These are phyloP conservation scores for Hypoxylon sp. DNA, from an alignment of 2,329 filamentous ascomycete species.

Conservation along the genomic window DNA sequence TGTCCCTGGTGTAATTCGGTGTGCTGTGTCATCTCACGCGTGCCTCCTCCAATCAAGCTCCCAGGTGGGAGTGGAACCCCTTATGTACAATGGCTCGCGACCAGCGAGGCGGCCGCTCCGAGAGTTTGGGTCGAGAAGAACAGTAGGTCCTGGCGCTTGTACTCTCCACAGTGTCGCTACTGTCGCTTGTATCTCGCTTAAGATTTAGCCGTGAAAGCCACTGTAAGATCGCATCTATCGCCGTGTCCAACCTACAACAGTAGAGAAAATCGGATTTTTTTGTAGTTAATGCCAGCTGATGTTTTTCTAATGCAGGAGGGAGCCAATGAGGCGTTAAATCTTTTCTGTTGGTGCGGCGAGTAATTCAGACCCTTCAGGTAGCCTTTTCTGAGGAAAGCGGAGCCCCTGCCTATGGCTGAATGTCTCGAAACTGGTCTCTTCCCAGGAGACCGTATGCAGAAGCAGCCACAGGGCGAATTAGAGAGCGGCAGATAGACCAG, in stretches of 20 bases:
- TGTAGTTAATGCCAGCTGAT: background rate
- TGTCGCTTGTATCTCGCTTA: conserved; percentile 25
- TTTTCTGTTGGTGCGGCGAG: background rate
- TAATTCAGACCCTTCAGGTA: background rate
- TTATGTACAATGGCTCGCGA: conserved; percentile 18
- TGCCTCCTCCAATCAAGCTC: conserved; percentile 27
- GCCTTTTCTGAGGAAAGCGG: conserved; percentile 18
- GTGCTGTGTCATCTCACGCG: conserved; percentile 9
- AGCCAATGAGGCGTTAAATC: conserved; percentile 18
- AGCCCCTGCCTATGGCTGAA: conserved; percentile 9
- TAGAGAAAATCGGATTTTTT: background rate
- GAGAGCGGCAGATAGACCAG: background rate
- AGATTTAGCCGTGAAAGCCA: background rate
- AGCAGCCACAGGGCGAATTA: conserved; percentile 20
- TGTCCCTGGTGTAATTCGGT: conserved; percentile 19
- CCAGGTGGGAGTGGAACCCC: conserved; percentile 24
- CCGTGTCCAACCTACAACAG: background rate
- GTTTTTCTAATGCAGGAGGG: conserved; percentile 8
- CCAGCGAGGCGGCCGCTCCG: conserved; percentile 28
- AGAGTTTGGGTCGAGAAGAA: conserved; percentile 25
- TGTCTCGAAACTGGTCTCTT: conserved; percentile 6
- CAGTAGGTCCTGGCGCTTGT: conserved; percentile 14
- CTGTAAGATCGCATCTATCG: background rate
- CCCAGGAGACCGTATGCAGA: conserved; percentile 10
- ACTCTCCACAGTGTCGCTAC: conserved; percentile 28